These are phyloP conservation scores for Cryptococcus neoformans DNA, from an alignment of 1,284 basidiomycete species.

Conservation along the genomic window DNA sequence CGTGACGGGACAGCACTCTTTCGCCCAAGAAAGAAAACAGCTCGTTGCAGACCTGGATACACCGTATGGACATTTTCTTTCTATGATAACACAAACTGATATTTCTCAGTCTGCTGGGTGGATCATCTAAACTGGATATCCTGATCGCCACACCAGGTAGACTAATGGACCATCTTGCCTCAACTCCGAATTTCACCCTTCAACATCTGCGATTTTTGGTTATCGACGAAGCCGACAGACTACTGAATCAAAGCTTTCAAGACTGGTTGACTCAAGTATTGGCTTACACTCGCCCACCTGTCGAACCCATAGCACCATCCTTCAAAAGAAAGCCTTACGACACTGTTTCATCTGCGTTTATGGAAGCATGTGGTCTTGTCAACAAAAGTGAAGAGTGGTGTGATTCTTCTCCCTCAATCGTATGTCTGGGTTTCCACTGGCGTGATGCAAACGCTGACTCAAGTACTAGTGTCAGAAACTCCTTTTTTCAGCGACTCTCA, in stretches of 20 bases:
- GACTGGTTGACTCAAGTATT: constrained; percentile 86
- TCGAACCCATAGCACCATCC: constrained; percentile 10
- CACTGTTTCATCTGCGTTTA: constrained; percentile 50
- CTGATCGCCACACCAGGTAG: constrained; percentile 94
- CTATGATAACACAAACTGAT: background rate
- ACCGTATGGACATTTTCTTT: constrained; percentile 16
- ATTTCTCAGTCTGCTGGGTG: constrained; percentile 49
- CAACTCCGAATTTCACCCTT: constrained; percentile 83
- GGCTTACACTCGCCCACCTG: constrained; percentile 61
- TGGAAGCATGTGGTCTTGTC: constrained; percentile 33
- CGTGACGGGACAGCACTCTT: constrained; percentile 48
- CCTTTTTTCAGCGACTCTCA: constrained; percentile 94
- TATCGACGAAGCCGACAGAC: constrained; percentile 95
- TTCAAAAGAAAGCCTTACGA: constrained; percentile 44
- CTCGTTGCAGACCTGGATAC: constrained; percentile 36
- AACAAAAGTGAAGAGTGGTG: constrained; percentile 21
- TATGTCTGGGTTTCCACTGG: constrained; percentile 1
- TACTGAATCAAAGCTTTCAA: constrained; percentile 93
- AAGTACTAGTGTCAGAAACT: constrained; percentile 82
- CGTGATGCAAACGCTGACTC: background rate
- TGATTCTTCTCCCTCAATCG: constrained; percentile 5
- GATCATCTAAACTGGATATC: constrained; percentile 86
- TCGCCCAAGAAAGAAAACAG: constrained; percentile 45
- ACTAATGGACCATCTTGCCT: constrained; percentile 87
- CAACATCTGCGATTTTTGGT: constrained; percentile 94